Percentiles rank a stretch among this genome's conserved stretches.
These are phyloP conservation scores for Neonectria hederae DNA, from an alignment of 2,329 filamentous ascomycete species.

Conservation along the genomic window DNA sequence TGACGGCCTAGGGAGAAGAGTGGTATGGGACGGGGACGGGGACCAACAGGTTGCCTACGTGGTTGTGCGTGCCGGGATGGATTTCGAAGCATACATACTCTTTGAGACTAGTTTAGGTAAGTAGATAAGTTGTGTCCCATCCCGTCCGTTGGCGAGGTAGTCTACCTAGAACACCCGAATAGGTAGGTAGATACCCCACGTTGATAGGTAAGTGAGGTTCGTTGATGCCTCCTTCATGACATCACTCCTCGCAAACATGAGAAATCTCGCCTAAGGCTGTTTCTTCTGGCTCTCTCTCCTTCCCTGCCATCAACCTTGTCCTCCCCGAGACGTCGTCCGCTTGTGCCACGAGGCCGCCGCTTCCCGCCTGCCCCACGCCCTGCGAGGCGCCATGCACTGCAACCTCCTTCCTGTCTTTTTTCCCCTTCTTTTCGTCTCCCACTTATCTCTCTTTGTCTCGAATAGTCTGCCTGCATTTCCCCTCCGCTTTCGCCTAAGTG, in stretches of 20 bases:
- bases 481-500: neutral
- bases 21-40: neutral
- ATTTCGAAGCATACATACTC: neutral
- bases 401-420: neutral
- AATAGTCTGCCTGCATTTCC: neutral
- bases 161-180: neutral
- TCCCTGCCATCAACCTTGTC: slow-evolving; percentile 6
- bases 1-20: neutral
- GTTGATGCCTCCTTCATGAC: neutral
- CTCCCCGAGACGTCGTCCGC: slow-evolving; percentile 24
- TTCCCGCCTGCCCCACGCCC: neutral
- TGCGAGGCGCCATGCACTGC: neutral
- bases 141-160: neutral
- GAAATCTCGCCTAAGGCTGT: neutral
- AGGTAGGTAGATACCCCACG: neutral
- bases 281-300: neutral
- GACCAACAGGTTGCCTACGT: slow-evolving; percentile 12
- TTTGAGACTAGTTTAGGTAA: neutral
- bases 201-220: too few relatives aligned
- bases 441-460: neutral
- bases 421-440: neutral
- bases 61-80: neutral
- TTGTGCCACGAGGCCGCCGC: slow-evolving; percentile 14
- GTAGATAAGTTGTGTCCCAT: neutral
- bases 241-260: neutral